Evolutionary conservation across 2,329 filamentous ascomycete species (phyloP).

Genomic region (Aaosphaeria pasadenensis): DNA sequence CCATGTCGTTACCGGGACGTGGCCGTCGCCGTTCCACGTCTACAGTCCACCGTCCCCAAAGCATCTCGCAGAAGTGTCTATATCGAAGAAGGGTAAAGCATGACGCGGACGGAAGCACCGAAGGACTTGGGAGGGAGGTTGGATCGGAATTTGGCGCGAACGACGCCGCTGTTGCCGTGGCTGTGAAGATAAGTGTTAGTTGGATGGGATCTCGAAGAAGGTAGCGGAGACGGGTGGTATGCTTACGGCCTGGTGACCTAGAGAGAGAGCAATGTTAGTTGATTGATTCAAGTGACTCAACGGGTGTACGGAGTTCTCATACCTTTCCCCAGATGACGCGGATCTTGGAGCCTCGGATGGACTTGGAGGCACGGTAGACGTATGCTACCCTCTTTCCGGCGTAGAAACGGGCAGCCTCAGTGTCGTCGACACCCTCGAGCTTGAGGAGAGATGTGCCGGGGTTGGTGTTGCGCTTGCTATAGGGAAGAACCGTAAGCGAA

Average conservation of each 20-base stretch:
- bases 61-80: conserved; percentile 51
- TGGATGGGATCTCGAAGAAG: background rate
- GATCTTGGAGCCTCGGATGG: conserved; percentile 93
- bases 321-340: conserved; percentile 89
- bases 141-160: conserved; percentile 93
- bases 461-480: conserved; percentile 77
- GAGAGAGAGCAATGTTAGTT: no score
- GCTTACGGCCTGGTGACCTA: conserved; percentile 58
- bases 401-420: background rate
- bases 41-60: background rate
- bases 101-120: conserved; percentile 81
- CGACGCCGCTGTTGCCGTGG: conserved; percentile 92
- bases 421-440: conserved; percentile 51
- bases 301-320: no score
- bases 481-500: background rate
- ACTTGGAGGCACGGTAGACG: conserved; percentile 12
- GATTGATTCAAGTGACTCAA: no score
- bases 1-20: no score
- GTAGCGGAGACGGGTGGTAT: conserved; percentile 73
- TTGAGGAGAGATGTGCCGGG: conserved; percentile 91
- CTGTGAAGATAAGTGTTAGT: conserved; percentile 3
- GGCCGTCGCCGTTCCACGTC: background rate
- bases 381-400: conserved; percentile 44
- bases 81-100: conserved; percentile 73
- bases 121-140: conserved; percentile 97